phyloP scores from a whole-genome alignment of 306 rosid species.

The Arachis hypogaea region DNA sequence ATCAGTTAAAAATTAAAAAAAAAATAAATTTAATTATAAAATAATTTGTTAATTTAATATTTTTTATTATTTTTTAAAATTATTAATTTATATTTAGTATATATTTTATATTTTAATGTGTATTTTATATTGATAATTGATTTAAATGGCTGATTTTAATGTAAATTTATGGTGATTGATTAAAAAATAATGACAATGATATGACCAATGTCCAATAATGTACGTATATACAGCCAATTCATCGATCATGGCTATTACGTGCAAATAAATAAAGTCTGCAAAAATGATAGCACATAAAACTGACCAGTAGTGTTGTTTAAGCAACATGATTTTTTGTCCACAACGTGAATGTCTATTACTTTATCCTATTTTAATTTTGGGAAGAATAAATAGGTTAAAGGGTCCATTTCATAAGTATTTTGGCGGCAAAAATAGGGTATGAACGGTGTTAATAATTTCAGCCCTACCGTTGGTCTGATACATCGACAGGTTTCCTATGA shows the following conservation, averaged over 20 bases:
- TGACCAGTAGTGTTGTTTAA: neutral
- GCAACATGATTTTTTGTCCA: slow-evolving; percentile 7
- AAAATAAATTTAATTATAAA: too few species aligned
- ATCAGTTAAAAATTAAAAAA: too few species aligned
- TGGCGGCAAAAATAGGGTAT: slow-evolving; percentile 13
- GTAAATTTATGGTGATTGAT: too few species aligned
- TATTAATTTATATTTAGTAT: too few species aligned
- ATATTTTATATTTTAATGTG: too few species aligned
- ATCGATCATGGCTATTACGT: neutral
- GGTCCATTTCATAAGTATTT: neutral
- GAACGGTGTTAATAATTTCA: neutral
- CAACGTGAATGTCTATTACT: neutral
- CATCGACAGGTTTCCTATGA: neutral
- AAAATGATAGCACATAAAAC: neutral
- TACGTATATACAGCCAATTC: neutral
- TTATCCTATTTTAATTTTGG: neutral
- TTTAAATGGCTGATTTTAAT: too few species aligned
- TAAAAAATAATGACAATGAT: neutral
- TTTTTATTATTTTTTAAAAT: too few species aligned
- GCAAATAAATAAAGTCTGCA: neutral
- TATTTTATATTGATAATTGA: too few species aligned
- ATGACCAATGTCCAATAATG: neutral
- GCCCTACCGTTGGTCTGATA: neutral
- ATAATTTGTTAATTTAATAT: too few species aligned
- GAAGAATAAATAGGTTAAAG: neutral